Evolutionary conservation across 2,329 filamentous ascomycete species (phyloP), one percentile per base, ranked within the genome.

Genomic region (Phaeoacremonium minimum): DNA sequence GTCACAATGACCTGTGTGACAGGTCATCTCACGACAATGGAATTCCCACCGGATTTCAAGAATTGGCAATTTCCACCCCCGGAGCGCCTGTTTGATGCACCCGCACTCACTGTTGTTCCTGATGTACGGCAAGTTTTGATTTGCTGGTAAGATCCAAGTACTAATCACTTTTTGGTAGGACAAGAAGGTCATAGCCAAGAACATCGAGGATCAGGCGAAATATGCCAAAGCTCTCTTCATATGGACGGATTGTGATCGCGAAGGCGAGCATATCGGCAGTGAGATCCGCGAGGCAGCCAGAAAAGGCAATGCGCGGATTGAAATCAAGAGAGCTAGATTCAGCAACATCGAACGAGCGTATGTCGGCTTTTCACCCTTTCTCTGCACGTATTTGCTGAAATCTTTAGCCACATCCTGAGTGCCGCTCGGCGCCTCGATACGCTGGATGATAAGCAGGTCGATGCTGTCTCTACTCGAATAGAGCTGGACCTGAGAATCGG

Each of bases 241-340:
- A 50, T 98, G 93, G 93, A 98, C 93, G 1, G 93, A 98, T 72
- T 97, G 93, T 61, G 93, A 98, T 69, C 81, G 90, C 37, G 93
- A 98, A 70, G 93, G 93, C 22, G 93, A 98, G 59, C 86, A 97
- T 55, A 98, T 98, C 48, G 93, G 93, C 6, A 75, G 85, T 28
- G 91, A 98, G 58, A 91, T 98, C 42, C 82, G 88, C 30, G 77
- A 85, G 35, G 83, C 91, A 40, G 93, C 93, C 5, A 68, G 72
- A 32, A 80, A 80, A 51, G 83, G 77, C 8, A 97, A 96, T 45
- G 61, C 72, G 8, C 68, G 69, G 2, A 80, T 98, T 29, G 73
- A 88, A 43, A 77, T 96, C 39, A 93, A 87, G 54, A 77, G 93
- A 50, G 93, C 93, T 12, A 83, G 72, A 42, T 98, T 98, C 64